A percentile compares a stretch with the other conserved stretches of the same genome.
These are phyloP conservation scores for Podospora fimiseda DNA, from an alignment of 495 filamentous ascomycete species.

Conservation along the genomic window DNA sequence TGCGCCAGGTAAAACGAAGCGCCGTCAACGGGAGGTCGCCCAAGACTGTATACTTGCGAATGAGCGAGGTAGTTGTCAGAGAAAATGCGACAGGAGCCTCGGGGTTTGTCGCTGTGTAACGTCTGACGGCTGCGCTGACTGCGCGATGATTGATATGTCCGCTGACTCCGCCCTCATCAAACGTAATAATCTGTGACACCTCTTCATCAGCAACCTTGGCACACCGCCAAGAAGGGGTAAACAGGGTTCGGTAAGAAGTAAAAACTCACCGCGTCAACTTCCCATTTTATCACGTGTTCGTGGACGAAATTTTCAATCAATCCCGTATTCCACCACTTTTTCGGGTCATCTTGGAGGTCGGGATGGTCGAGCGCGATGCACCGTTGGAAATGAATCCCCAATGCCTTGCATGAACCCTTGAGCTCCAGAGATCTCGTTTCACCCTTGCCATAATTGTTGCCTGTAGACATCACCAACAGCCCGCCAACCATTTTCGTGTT, in stretches of 20 bases:
- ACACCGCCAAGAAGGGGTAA: too few relatives aligned
- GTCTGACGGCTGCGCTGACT: conserved; percentile 36
- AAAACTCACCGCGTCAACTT: conserved; percentile 31
- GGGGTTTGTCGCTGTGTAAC: conserved; percentile 25
- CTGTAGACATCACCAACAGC: conserved; percentile 36
- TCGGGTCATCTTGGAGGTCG: conserved; percentile 38
- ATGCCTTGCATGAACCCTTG: conserved; percentile 28
- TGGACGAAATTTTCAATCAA: conserved; percentile 28
- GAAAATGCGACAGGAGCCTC: conserved; percentile 30
- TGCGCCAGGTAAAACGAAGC: conserved; percentile 33
- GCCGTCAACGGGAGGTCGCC: conserved; percentile 35
- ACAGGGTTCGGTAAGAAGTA: too few relatives aligned
- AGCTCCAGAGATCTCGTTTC: conserved; percentile 29
- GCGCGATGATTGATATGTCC: conserved; percentile 40
- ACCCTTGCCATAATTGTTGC: conserved; percentile 40
- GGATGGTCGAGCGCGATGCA: conserved; percentile 32
- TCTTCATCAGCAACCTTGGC: too few relatives aligned
- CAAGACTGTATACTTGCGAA: conserved; percentile 37
- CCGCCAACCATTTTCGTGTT: conserved; percentile 25
- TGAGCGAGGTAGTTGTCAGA: conserved; percentile 30
- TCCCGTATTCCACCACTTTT: conserved; percentile 34
- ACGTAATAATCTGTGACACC: conserved; percentile 34
- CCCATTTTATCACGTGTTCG: conserved; percentile 33
- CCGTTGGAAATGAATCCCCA: conserved; percentile 28
- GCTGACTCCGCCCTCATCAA: conserved; percentile 36